Base-by-base conservation (phyloP, 164 flowering plant genomes). In the Chimonanthus praecox region DNA sequence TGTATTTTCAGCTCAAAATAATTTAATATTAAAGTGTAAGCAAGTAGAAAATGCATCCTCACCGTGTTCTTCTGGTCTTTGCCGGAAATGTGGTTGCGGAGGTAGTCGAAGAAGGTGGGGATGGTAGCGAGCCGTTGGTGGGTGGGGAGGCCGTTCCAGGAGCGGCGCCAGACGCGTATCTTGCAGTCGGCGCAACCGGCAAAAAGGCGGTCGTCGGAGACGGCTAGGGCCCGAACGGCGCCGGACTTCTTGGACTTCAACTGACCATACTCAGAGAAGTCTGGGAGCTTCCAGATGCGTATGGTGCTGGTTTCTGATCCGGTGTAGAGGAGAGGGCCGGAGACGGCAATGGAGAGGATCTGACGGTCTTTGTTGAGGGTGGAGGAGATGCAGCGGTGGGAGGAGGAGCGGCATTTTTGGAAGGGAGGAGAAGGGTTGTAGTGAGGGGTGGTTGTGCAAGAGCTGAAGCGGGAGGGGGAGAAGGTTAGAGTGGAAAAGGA, bases 281-380 rank as follows among this genome's bases (percentile, higher is more conserved):
- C 87, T 1, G 88, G 88, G 9, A 84, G 78, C 78, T 83, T 87
- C 90, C 90, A 85, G 20, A 87, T 70, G 68, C 90, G 79, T 2
- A 87, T 60, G 18, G 63, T 49, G 65, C 83, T 85, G 74, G 65
- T 15, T 47, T 80, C 76, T 2, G 86, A 78, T 20, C 88, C 90
- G 9, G 88, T 87, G 83, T 85, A 87, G 15, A 85, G 75, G 0
- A 85, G 64, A 5, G 86, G 86, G 46, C 82, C 84, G 54, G 82
- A 80, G 3, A 72, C 50, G 47, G 84, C 87, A 0, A 85, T 72
- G 78, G 85, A 68, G 70, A 68, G 54, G 33, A 68, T 47, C 11
- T 16, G 21, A 11, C 70, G 48, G 33, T 68, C 70, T 16, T 49
- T 68, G 21, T 47, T 47, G 33, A 47, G 49, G 7, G 50, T 49